Conservation (phyloP, 2,329 filamentous ascomycete genomes). For the Fusarium virguliforme region DNA sequence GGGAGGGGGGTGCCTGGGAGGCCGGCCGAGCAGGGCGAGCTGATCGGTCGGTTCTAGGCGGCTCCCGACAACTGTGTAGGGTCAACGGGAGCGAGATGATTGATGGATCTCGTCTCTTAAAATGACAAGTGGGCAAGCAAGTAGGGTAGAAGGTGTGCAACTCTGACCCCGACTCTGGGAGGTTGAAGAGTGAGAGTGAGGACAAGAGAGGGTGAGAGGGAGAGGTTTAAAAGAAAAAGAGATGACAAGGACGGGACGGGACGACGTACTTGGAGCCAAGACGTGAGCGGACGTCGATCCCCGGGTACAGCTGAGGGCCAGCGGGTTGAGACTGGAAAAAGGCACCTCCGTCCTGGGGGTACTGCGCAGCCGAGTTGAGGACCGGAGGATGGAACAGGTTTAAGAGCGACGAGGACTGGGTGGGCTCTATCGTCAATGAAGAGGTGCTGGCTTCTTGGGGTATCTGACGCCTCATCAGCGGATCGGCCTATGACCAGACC, state of each 20-base stretch:
- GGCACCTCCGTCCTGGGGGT: conserved; percentile 65
- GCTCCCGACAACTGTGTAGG: conserved; percentile 4
- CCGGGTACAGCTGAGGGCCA: conserved; percentile 62
- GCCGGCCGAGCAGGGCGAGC: conserved; percentile 1
- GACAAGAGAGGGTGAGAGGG: conserved; percentile 13
- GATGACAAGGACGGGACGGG: too few species aligned
- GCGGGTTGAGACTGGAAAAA: conserved; percentile 66
- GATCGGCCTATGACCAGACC: conserved; percentile 44
- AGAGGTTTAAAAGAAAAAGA: conserved; percentile 16
- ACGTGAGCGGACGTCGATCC: conserved; percentile 69
- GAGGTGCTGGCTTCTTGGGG: conserved; percentile 68
- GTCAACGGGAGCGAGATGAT: neutral
- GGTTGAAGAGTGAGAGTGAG: conserved; percentile 14
- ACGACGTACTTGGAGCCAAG: conserved; percentile 70
- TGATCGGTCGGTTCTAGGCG: neutral
- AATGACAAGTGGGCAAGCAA: conserved; percentile 2
- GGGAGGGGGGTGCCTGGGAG: conserved; percentile 2
- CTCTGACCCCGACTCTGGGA: conserved; percentile 16
- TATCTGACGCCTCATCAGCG: conserved; percentile 63
- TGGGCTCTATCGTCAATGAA: conserved; percentile 69
- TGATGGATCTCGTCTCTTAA: neutral
- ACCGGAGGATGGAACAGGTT: conserved; percentile 67
- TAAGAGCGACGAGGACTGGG: conserved; percentile 67
- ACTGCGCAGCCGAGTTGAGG: conserved; percentile 64
- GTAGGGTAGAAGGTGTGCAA: conserved; percentile 14